phyloP scores from a whole-genome alignment of 169 alveolate species.

The Plasmodium relictum region DNA sequence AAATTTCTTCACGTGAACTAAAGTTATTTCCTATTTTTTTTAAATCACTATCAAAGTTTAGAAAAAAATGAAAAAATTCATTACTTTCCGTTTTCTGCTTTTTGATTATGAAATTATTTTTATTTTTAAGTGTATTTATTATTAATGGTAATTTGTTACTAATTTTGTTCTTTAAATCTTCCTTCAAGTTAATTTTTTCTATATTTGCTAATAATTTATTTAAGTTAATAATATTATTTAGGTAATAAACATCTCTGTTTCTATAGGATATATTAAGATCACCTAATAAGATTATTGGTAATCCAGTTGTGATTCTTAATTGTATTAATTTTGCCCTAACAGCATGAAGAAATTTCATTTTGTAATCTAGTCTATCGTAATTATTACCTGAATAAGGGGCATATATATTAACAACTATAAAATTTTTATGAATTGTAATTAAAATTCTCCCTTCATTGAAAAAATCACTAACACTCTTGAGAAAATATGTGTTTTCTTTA shows the following conservation, averaged over 20 bases:
- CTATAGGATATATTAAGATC: slow-evolving; percentile 75
- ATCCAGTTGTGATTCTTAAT: slow-evolving; percentile 67
- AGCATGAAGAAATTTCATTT: slow-evolving; percentile 76
- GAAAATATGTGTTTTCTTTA: not conserved
- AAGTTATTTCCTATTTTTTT: slow-evolving; percentile 40
- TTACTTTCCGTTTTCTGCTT: slow-evolving; percentile 26
- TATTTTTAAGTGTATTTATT: slow-evolving; percentile 19
- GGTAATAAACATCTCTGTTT: slow-evolving; percentile 44
- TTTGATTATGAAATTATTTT: slow-evolving; percentile 46
- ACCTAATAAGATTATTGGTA: slow-evolving; percentile 77
- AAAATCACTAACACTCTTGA: slow-evolving; percentile 3
- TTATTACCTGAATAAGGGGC: slow-evolving; percentile 77
- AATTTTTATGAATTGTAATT: slow-evolving; percentile 54
- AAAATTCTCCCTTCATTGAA: slow-evolving; percentile 76
- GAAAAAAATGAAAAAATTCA: slow-evolving; percentile 32
- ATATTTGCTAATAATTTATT: slow-evolving; percentile 15
- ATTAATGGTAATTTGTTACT: slow-evolving; percentile 22
- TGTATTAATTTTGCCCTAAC: slow-evolving; percentile 64
- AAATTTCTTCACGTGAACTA: slow-evolving; percentile 48
- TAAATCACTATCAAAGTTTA: slow-evolving; percentile 21
- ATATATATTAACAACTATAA: slow-evolving; percentile 70
- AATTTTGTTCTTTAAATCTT: slow-evolving; percentile 23
- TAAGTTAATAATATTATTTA: slow-evolving; percentile 51
- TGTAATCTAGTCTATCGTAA: slow-evolving; percentile 63
- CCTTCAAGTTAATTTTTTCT: slow-evolving; percentile 19